Conservation (phyloP, 2,329 filamentous ascomycete species). For the Exophiala aquamarina region DNA sequence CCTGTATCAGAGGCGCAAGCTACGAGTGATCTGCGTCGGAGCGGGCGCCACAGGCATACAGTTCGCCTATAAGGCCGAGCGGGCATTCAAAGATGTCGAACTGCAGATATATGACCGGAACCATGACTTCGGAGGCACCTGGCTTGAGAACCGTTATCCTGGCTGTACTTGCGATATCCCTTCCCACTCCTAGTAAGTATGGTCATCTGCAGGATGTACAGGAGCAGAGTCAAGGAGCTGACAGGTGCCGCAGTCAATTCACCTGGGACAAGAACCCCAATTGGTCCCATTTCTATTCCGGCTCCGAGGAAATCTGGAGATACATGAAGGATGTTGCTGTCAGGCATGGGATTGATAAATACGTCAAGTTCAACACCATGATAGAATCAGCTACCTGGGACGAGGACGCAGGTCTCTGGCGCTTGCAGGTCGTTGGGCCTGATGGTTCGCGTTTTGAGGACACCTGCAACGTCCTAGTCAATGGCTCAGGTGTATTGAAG, state of each 20-base stretch:
- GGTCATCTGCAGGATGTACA: conserved; percentile 27
- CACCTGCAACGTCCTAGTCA: conserved; percentile 36
- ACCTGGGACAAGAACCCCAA: conserved; percentile 46
- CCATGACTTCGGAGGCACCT: conserved; percentile 33
- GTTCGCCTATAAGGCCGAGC: conserved; percentile 26
- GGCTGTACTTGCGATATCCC: conserved; percentile 36
- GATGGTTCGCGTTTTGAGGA: conserved; percentile 19
- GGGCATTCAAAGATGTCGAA: conserved; percentile 23
- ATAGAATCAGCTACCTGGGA: conserved; percentile 26
- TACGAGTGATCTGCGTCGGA: conserved; percentile 25
- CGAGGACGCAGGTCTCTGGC: conserved; percentile 19
- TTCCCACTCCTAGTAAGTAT: conserved; percentile 51
- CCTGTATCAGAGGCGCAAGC: conserved; percentile 14
- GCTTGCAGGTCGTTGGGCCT: conserved; percentile 7
- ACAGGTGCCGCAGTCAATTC: conserved; percentile 38
- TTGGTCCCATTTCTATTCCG: conserved; percentile 29
- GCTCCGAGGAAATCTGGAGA: conserved; percentile 29
- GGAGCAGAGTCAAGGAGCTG: conserved; percentile 21
- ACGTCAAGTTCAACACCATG: conserved; percentile 28
- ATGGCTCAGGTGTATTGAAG: conserved; percentile 42
- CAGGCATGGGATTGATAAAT: conserved; percentile 29
- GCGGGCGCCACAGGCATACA: conserved; percentile 35
- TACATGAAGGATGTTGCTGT: conserved; percentile 31
- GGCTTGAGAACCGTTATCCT: conserved; percentile 34
- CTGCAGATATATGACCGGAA: conserved; percentile 32